Base-by-base conservation (phyloP, 345 rosid genomes). In the Euphorbia peplus region DNA sequence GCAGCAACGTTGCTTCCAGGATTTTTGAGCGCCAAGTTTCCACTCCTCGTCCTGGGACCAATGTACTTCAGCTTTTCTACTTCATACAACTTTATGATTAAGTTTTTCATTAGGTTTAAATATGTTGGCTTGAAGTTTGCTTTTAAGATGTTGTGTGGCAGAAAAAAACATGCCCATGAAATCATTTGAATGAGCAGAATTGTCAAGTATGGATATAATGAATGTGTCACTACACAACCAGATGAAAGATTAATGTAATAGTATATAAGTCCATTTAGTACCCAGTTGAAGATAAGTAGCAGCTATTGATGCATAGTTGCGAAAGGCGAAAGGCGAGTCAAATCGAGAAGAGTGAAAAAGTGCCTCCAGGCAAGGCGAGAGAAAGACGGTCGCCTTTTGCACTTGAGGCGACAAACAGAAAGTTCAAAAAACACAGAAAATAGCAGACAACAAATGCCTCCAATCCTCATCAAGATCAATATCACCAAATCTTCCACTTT, bases 21-120 rank as follows among this genome's bases (percentile, higher is more conserved):
- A 80, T 92, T 70, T 92, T 92, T 73, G 92, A 88, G 66, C 96
- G 98, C 65, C 95, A 92, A 80, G 80, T 90, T 72, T 79, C 81
- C 22, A 70, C 78, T 70, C 85, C 92, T 70, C 77, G 88, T 78
- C 95, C 91, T 3, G 91, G 92, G 61, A 90, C 98, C 32, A 83
- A 81, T 64, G 88, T 84, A 88, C 32, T 25, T 48, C 59, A 56
- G 13, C 58, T 55, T 63, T 56, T 46, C 8, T 24, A 48, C 19
- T 54, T 26, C 30, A 63, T 41, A 26, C 2, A 29, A 4, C 12
- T 28, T 44, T 5, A 8, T 25, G 2, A 21, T 8, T 1, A 51
- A 59, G 4, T 7, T 30, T 15, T 19, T 41, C 46, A 32, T 59
- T 8, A 59, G 63, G 44, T 59, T 5, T 4, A 59, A 15, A 16